Conservation (phyloP, 768 basidiomycete species). For the Agrocybe praecox region DNA sequence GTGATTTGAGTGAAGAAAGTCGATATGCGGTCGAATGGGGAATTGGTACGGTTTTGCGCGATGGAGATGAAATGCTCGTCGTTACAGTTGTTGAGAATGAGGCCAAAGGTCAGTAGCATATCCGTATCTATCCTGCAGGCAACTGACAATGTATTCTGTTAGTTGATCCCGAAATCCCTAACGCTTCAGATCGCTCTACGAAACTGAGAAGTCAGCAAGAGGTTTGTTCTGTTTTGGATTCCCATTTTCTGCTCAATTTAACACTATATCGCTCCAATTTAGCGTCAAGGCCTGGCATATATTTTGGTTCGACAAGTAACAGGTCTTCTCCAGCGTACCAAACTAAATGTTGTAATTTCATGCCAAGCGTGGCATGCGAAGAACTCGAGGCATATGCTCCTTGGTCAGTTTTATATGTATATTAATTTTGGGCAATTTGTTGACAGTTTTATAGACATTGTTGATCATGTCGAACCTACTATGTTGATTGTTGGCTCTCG, state of each 20-base stretch:
- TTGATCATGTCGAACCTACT: slow-evolving; percentile 83
- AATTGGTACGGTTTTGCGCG: slow-evolving; percentile 92
- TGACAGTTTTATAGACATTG: slow-evolving; percentile 56
- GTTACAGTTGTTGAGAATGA: slow-evolving; percentile 95
- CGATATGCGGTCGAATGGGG: slow-evolving; percentile 98
- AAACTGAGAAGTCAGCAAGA: slow-evolving; percentile 93
- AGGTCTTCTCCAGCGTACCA: slow-evolving; percentile 87
- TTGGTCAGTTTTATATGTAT: slow-evolving; percentile 47
- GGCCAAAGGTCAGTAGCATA: slow-evolving; percentile 62
- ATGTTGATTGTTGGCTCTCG: slow-evolving; percentile 98
- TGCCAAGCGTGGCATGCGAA: slow-evolving; percentile 99
- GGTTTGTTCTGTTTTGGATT: slow-evolving; percentile 41
- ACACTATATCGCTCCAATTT: neutral
- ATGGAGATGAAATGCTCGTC: slow-evolving; percentile 93
- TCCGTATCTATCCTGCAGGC: neutral
- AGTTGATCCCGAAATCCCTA: slow-evolving; percentile 75
- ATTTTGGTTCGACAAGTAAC: slow-evolving; percentile 91
- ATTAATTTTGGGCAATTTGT: neutral
- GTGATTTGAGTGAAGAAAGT: slow-evolving; percentile 93
- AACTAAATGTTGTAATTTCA: slow-evolving; percentile 79
- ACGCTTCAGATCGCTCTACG: slow-evolving; percentile 69
- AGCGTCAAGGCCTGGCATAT: slow-evolving; percentile 90
- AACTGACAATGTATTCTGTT: slow-evolving; percentile 4
- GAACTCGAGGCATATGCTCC: slow-evolving; percentile 86
- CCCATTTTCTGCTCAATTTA: neutral